Evolutionary conservation across 108 stramenopile species (phyloP).

Genomic region (Nitzschia inconspicua): DNA sequence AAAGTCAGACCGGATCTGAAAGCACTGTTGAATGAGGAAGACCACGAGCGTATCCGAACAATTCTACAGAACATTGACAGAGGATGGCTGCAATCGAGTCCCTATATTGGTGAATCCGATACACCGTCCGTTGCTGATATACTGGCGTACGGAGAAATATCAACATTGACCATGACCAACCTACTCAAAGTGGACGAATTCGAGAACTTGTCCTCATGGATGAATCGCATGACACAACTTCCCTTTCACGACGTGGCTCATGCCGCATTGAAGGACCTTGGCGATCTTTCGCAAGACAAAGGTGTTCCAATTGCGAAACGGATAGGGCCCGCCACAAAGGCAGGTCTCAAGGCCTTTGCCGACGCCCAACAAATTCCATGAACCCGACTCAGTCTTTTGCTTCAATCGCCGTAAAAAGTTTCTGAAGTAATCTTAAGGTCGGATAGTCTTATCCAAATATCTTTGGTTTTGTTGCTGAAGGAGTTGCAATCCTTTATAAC

Average conservation of each 20-base stretch:
- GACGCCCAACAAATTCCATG: constrained; percentile 32
- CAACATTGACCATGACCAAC: constrained; percentile 26
- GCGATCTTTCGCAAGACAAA: constrained; percentile 9
- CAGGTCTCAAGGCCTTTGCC: constrained; percentile 9
- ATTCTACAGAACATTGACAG: constrained; percentile 8
- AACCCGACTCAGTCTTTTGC: too few relatives aligned
- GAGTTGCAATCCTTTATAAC: too few relatives aligned
- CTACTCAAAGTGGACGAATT: constrained; percentile 9
- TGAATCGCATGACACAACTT: constrained; percentile 14
- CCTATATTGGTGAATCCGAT: constrained; percentile 23
- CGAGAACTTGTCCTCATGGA: constrained; percentile 19
- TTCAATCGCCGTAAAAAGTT: too few relatives aligned
- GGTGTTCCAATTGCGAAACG: constrained; percentile 20
- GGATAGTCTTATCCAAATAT: too few relatives aligned
- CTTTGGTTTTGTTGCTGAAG: too few relatives aligned
- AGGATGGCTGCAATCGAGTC: constrained; percentile 17
- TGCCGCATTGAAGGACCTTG: constrained; percentile 15
- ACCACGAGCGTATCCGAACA: not conserved
- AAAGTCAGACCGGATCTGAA: constrained; percentile 13
- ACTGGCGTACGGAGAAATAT: constrained; percentile 35
- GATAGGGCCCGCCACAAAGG: constrained; percentile 30
- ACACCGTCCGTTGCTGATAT: constrained; percentile 38
- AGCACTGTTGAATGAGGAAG: not conserved
- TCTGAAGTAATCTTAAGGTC: too few relatives aligned
- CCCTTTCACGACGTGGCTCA: constrained; percentile 37